These are phyloP conservation scores for Rhizopus microsporus DNA, from an alignment of 371 early-diverging fungal genomes.

Conservation along the genomic window DNA sequence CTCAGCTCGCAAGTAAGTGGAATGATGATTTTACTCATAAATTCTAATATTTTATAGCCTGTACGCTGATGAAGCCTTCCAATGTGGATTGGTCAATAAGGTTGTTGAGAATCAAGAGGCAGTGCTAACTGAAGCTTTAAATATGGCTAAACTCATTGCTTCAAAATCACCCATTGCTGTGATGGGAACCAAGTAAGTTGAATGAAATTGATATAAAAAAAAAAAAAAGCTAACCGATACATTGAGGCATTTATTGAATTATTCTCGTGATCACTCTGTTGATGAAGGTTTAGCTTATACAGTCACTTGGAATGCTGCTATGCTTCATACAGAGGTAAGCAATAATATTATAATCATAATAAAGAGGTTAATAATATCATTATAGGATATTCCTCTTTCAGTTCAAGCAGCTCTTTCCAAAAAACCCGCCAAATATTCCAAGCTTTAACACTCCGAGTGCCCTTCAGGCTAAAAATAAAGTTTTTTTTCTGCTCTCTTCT, in stretches of 20 bases:
- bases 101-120: slow-evolving; percentile 61
- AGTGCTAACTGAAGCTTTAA: slow-evolving; percentile 66
- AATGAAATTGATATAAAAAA: background rate
- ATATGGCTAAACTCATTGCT: slow-evolving; percentile 78
- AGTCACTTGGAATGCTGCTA: slow-evolving; percentile 85
- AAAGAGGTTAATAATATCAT: background rate
- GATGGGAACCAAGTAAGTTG: slow-evolving; percentile 80
- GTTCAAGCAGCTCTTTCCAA: slow-evolving; percentile 59
- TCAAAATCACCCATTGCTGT: slow-evolving; percentile 90
- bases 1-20: slow-evolving; percentile 73
- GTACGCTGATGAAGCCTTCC: slow-evolving; percentile 76
- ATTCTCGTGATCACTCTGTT: slow-evolving; percentile 89
- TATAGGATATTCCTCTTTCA: slow-evolving; percentile 60
- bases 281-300: slow-evolving; percentile 88
- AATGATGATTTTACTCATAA: background rate
- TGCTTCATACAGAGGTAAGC: slow-evolving; percentile 73
- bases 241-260: slow-evolving; percentile 75
- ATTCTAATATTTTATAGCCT: slow-evolving; percentile 39
- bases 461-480: background rate
- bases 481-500: no score
- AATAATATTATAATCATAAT: no score
- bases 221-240: slow-evolving; percentile 3
- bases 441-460: slow-evolving; percentile 39
- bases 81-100: slow-evolving; percentile 78
- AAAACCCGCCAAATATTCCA: slow-evolving; percentile 59